phyloP scores from a whole-genome alignment of 2,329 filamentous ascomycete species.

The Aspergillus pseudoterreus region DNA sequence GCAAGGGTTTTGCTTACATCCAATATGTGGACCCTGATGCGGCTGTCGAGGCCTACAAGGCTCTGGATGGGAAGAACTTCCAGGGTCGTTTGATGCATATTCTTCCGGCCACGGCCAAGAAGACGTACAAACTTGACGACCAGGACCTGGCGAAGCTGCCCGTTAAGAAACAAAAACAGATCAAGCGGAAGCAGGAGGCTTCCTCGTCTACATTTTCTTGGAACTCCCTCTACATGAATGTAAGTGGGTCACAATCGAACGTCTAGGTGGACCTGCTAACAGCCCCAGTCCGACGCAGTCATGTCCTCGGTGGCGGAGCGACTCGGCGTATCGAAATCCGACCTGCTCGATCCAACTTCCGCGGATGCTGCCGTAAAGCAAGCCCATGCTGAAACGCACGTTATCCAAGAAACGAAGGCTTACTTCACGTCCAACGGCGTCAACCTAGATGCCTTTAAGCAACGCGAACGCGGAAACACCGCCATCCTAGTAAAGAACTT shows the following conservation, averaged over 20 bases:
- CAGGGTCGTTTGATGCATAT: constrained; percentile 91
- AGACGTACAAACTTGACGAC: constrained; percentile 78
- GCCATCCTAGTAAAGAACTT: constrained; percentile 95
- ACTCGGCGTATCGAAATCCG: constrained; percentile 84
- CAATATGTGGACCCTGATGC: constrained; percentile 69
- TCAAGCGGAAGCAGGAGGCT: constrained; percentile 79
- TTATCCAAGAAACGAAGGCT: constrained; percentile 92
- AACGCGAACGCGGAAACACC: constrained; percentile 75
- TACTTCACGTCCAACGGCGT: constrained; percentile 88
- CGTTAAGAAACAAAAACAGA: constrained; percentile 88
- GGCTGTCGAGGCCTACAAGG: constrained; percentile 74
- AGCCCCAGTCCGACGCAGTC: constrained; percentile 66
- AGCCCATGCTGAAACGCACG: constrained; percentile 90
- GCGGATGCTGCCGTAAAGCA: constrained; percentile 93
- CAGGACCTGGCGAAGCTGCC: constrained; percentile 87
- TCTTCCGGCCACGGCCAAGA: constrained; percentile 77
- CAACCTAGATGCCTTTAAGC: constrained; percentile 87
- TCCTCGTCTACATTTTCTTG: constrained; percentile 81
- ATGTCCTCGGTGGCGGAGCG: constrained; percentile 84
- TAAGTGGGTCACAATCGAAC: constrained; percentile 36
- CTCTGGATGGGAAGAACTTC: constrained; percentile 79
- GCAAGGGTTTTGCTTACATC: constrained; percentile 88
- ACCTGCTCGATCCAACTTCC: constrained; percentile 91
- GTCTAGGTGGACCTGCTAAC: constrained; percentile 17
- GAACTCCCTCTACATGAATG: constrained; percentile 99